Evolutionary conservation across 2,329 filamentous ascomycete species (phyloP).

Genomic region (Cytospora chrysosperma): DNA sequence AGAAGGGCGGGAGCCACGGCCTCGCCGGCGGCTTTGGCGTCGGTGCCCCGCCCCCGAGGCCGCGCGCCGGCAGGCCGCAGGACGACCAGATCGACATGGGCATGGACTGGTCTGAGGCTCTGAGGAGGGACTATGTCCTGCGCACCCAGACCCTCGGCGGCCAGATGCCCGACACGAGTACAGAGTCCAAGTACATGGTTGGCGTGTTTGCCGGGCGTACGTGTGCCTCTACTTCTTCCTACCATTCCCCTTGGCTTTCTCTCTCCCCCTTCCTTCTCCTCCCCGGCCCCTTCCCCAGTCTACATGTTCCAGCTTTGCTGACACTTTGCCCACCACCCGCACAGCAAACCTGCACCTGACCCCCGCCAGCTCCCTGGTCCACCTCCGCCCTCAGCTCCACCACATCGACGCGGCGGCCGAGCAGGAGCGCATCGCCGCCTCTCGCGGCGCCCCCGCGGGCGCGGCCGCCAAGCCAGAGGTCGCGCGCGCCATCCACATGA

Average conservation of each 20-base stretch:
- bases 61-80: slow-evolving; percentile 29
- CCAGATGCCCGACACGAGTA: slow-evolving; percentile 65
- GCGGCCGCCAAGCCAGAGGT: slow-evolving; percentile 38
- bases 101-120: slow-evolving; percentile 65
- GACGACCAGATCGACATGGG: slow-evolving; percentile 39
- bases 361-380: slow-evolving; percentile 76
- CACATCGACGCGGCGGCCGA: slow-evolving; percentile 85
- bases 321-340: background rate
- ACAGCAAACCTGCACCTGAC: slow-evolving; percentile 83
- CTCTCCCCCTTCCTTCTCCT: no score
- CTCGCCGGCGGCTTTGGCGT: slow-evolving; percentile 72
- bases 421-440: slow-evolving; percentile 55
- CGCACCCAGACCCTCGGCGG: slow-evolving; percentile 83
- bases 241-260: background rate
- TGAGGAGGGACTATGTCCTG: slow-evolving; percentile 69
- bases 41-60: slow-evolving; percentile 44
- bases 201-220: slow-evolving; percentile 82
- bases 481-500: slow-evolving; percentile 80
- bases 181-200: slow-evolving; percentile 80
- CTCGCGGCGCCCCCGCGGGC: slow-evolving; percentile 38
- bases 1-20: slow-evolving; percentile 66
- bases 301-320: background rate
- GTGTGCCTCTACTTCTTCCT: slow-evolving; percentile 3
- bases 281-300: background rate
- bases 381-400: slow-evolving; percentile 88